Evolutionary conservation across 1,139 yeast species (phyloP).

Genomic region (Arxiozyma bovina): DNA sequence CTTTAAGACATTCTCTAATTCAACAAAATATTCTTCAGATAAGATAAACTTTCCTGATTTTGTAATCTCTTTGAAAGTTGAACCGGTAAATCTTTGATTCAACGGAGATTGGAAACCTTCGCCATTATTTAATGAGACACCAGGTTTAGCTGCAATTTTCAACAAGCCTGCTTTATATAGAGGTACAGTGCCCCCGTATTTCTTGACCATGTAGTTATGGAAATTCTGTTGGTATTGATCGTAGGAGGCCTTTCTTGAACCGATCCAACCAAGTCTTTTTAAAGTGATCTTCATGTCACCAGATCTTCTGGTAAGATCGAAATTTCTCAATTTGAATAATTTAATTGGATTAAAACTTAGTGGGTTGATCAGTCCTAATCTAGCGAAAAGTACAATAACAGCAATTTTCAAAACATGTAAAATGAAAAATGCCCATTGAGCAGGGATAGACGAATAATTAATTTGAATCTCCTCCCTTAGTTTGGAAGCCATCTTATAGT

Average conservation of each 20-base stretch:
- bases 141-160: constrained; percentile 49
- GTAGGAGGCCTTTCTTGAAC: constrained; percentile 63
- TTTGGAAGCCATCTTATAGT: constrained; percentile 36
- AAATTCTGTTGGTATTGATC: constrained; percentile 66
- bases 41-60: constrained; percentile 38
- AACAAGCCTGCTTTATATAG: constrained; percentile 73
- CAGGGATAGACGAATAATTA: constrained; percentile 34
- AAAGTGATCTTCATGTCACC: constrained; percentile 29
- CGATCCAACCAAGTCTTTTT: constrained; percentile 81
- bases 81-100: constrained; percentile 22
- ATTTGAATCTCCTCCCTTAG: constrained; percentile 42
- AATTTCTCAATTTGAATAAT: constrained; percentile 20
- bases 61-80: constrained; percentile 30
- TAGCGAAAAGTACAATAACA: constrained; percentile 49
- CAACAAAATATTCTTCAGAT: constrained; percentile 46
- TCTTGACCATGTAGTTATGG: constrained; percentile 55
- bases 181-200: constrained; percentile 67
- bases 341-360: constrained; percentile 40
- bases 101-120: constrained; percentile 77
- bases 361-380: constrained; percentile 75
- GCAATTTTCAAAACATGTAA: constrained; percentile 59
- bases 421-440: constrained; percentile 60
- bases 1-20: constrained; percentile 41
- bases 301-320: constrained; percentile 11
- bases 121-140: constrained; percentile 55